Evolutionary conservation across 345 rosid species (phyloP).

Genomic region (Murraya koenigii): DNA sequence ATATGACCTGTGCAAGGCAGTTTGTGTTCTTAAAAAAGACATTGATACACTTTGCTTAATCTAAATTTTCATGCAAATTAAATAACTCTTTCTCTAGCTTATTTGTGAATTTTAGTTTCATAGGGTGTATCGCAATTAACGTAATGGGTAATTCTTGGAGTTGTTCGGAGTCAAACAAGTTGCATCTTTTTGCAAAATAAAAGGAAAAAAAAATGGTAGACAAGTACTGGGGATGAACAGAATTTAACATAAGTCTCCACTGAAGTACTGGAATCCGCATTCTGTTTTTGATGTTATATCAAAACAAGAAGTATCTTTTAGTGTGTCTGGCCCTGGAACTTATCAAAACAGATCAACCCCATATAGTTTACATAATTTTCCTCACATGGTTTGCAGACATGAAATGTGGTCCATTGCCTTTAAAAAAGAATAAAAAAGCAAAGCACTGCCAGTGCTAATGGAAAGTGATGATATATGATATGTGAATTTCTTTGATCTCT

Average conservation of each 20-base stretch:
- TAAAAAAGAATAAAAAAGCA: background rate
- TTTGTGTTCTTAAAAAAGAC: background rate
- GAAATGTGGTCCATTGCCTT: slow-evolving; percentile 1
- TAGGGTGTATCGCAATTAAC: background rate
- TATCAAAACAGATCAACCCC: background rate
- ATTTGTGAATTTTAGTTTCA: too few relatives aligned
- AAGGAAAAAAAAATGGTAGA: background rate
- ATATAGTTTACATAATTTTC: background rate
- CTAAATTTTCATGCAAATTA: too few relatives aligned
- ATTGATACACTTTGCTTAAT: background rate
- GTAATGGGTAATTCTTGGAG: background rate
- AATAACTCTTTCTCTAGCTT: too few relatives aligned
- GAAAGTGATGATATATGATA: too few relatives aligned
- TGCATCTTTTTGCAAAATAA: background rate
- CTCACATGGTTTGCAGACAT: slow-evolving; percentile 3
- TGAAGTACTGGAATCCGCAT: background rate
- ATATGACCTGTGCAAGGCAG: background rate
- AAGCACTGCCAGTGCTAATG: too few relatives aligned
- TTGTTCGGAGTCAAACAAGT: slow-evolving; percentile 22
- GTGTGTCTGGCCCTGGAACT: background rate
- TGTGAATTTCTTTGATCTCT: too few relatives aligned
- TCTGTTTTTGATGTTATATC: background rate
- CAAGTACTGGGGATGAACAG: background rate
- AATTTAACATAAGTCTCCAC: background rate
- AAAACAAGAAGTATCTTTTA: background rate